phyloP scores from a whole-genome alignment of 1,139 yeast species.

The Pichia terricola region DNA sequence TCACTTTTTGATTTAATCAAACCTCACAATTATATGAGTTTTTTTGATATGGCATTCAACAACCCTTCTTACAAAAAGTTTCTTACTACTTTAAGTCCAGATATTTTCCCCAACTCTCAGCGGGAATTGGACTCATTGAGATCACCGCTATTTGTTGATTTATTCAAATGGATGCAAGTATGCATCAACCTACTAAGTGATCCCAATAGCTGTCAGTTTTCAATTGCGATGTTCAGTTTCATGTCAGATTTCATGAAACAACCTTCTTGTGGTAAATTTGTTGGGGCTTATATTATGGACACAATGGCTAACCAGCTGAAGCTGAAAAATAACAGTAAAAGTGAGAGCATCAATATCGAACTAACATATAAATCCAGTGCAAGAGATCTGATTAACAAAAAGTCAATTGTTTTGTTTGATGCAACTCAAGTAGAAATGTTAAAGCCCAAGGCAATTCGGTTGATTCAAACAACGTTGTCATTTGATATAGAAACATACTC shows the following conservation, averaged over 20 bases:
- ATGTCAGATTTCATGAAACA: conserved; percentile 25
- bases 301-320: conserved; percentile 23
- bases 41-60: conserved; percentile 44
- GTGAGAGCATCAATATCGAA: conserved; percentile 28
- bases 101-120: conserved; percentile 1
- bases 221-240: conserved; percentile 32
- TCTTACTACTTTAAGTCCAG: conserved; percentile 13
- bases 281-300: conserved; percentile 25
- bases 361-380: conserved; percentile 36
- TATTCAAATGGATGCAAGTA: conserved; percentile 35
- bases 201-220: conserved; percentile 34
- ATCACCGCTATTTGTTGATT: conserved; percentile 24
- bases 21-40: conserved; percentile 42
- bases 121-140: conserved; percentile 10
- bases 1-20: conserved; percentile 44
- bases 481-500: conserved; percentile 52
- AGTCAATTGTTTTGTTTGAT: conserved; percentile 31
- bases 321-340: conserved; percentile 20
- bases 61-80: conserved; percentile 30
- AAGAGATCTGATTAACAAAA: conserved; percentile 30
- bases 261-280: conserved; percentile 18
- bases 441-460: conserved; percentile 28
- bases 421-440: conserved; percentile 24
- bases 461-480: conserved; percentile 37
- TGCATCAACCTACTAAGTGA: conserved; percentile 30